These are phyloP conservation scores for Solanum chiquidenum DNA, from an alignment of 257 asterid species.

Conservation along the genomic window DNA sequence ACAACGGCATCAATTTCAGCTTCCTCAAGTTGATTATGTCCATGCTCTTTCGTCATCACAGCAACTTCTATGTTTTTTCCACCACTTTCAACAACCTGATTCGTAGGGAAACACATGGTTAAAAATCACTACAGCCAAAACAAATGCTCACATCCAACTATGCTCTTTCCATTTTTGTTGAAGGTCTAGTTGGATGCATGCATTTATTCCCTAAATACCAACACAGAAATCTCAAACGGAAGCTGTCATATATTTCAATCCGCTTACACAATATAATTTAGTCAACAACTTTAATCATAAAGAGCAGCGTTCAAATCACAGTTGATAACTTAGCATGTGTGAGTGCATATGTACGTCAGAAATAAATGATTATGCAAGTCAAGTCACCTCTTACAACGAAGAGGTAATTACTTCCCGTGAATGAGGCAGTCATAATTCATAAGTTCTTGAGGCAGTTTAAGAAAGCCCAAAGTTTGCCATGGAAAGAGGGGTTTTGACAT, in stretches of 20 bases:
- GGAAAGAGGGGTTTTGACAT: background rate
- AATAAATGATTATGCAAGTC: background rate
- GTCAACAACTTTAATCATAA: background rate
- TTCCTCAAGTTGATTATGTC: slow-evolving; percentile 76
- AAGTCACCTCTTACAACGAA: background rate
- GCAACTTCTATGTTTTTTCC: slow-evolving; percentile 94
- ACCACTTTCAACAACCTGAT: slow-evolving; percentile 83
- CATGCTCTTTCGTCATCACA: slow-evolving; percentile 79
- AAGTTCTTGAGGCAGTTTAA: background rate
- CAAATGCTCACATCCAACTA: background rate
- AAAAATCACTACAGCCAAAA: background rate
- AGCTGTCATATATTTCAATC: background rate
- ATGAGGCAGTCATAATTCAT: background rate
- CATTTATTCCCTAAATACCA: background rate
- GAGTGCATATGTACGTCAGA: background rate
- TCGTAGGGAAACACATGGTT: background rate
- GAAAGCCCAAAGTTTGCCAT: background rate
- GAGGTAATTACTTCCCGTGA: background rate
- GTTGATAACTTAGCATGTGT: background rate
- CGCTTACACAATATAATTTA: background rate
- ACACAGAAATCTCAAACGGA: background rate
- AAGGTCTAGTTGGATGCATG: background rate
- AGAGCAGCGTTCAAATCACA: background rate
- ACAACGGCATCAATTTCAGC: slow-evolving; percentile 80
- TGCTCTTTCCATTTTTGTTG: background rate